phyloP scores from a whole-genome alignment of 805 yeast genomes.

The Wickerhamiella brachini region DNA sequence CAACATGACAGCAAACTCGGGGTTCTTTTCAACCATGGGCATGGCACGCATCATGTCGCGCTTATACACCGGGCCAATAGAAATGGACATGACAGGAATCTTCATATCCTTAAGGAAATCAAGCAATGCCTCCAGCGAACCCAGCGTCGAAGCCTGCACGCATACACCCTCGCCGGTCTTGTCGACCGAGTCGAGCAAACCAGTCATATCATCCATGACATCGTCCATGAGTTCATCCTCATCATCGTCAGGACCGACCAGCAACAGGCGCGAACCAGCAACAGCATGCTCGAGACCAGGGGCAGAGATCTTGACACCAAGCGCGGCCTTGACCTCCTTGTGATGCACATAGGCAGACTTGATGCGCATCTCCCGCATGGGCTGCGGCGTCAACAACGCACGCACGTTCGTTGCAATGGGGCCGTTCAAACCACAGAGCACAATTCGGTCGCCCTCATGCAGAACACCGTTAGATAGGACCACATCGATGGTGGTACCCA shows the following conservation, averaged over 20 bases:
- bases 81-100: constrained; percentile 97
- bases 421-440: constrained; percentile 95
- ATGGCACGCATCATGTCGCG: constrained; percentile 97
- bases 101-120: constrained; percentile 97
- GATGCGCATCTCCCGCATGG: constrained; percentile 87
- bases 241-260: constrained; percentile 94
- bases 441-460: constrained; percentile 89
- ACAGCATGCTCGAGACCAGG: constrained; percentile 96
- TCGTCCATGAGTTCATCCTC: constrained; percentile 97
- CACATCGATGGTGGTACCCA: constrained; percentile 97
- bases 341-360: constrained; percentile 95
- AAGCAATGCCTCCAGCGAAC: constrained; percentile 91
- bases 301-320: constrained; percentile 98
- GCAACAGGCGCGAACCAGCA: constrained; percentile 92
- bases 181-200: constrained; percentile 87
- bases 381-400: constrained; percentile 95
- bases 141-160: constrained; percentile 96
- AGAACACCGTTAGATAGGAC: constrained; percentile 92
- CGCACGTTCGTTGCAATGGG: constrained; percentile 94
- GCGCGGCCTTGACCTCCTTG: constrained; percentile 96
- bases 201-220: constrained; percentile 96
- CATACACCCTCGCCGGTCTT: constrained; percentile 93
- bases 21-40: constrained; percentile 93
- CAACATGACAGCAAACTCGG: constrained; percentile 92
- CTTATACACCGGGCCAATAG: constrained; percentile 94